Evolutionary conservation across 2,329 filamentous ascomycete species (phyloP).

Genomic region (Lasiodiplodia sp.): DNA sequence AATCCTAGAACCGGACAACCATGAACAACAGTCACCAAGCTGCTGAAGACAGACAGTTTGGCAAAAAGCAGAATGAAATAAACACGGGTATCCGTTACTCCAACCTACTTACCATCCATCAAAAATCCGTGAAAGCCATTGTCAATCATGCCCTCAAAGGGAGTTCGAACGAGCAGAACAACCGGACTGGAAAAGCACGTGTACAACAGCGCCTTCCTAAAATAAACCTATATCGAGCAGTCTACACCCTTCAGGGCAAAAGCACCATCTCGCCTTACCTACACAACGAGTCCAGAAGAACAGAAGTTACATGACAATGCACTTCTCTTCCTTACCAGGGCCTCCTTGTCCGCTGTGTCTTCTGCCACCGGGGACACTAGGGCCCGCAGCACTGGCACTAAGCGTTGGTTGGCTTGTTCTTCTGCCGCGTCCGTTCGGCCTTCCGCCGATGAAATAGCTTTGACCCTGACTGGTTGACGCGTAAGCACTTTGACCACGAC

Average conservation of each 20-base stretch:
- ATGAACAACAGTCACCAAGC: background rate
- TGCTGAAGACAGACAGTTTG: background rate
- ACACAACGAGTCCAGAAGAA: background rate
- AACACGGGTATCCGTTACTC: constrained; percentile 1
- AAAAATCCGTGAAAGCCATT: background rate
- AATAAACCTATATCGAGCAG: background rate
- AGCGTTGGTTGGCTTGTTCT: constrained; percentile 3
- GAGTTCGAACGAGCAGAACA: background rate
- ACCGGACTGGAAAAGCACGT: no score
- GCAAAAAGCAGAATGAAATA: background rate
- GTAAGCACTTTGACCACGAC: constrained; percentile 31
- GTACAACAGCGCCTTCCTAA: no score
- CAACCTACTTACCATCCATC: background rate
- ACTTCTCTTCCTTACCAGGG: constrained; percentile 32
- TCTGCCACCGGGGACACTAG: constrained; percentile 2
- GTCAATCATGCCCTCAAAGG: background rate
- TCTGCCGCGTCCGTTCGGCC: constrained; percentile 15
- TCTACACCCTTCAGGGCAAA: background rate
- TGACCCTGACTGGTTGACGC: constrained; percentile 24
- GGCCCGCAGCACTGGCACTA: background rate
- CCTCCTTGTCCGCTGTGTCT: constrained; percentile 6
- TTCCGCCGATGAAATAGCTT: constrained; percentile 28
- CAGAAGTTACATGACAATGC: constrained; percentile 32
- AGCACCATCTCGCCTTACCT: background rate
- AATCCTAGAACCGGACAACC: background rate